Evolutionary conservation across 768 basidiomycete species (phyloP).

Genomic region (Grammothele lineata): DNA sequence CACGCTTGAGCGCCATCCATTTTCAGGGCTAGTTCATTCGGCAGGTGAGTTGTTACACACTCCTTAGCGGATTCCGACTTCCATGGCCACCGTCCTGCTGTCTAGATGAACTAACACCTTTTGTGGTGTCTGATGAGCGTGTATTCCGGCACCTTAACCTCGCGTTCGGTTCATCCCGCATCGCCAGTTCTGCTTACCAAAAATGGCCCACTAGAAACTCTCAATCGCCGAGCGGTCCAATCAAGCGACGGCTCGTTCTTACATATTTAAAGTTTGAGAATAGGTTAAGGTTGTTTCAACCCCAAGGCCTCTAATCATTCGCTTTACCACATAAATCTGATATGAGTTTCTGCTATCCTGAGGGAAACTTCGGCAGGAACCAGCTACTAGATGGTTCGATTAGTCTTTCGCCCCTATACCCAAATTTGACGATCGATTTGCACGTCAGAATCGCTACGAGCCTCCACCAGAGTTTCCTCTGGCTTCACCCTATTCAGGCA

Average conservation of each 20-base stretch:
- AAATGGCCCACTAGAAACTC: constrained; percentile 72
- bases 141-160: constrained; percentile 80
- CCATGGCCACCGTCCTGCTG: constrained; percentile 87
- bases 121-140: constrained; percentile 82
- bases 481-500: constrained; percentile 87
- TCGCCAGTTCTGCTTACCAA: constrained; percentile 72
- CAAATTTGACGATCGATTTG: constrained; percentile 94
- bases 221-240: constrained; percentile 52
- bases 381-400: constrained; percentile 91
- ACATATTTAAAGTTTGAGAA: constrained; percentile 69
- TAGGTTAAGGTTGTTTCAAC: constrained; percentile 87
- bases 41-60: constrained; percentile 89
- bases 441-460: constrained; percentile 93
- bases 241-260: constrained; percentile 49
- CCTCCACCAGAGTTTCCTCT: constrained; percentile 95
- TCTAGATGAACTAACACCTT: constrained; percentile 86
- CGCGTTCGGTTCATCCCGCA: constrained; percentile 67
- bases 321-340: constrained; percentile 65
- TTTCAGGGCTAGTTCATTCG: constrained; percentile 90
- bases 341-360: constrained; percentile 63
- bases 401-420: constrained; percentile 95
- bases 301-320: constrained; percentile 91
- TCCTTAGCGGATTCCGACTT: constrained; percentile 84
- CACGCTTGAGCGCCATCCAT: constrained; percentile 87
- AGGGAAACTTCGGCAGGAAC: constrained; percentile 90